Base-by-base conservation (phyloP, 2,329 filamentous ascomycete genomes). In the Hypomyces perniciosus region DNA sequence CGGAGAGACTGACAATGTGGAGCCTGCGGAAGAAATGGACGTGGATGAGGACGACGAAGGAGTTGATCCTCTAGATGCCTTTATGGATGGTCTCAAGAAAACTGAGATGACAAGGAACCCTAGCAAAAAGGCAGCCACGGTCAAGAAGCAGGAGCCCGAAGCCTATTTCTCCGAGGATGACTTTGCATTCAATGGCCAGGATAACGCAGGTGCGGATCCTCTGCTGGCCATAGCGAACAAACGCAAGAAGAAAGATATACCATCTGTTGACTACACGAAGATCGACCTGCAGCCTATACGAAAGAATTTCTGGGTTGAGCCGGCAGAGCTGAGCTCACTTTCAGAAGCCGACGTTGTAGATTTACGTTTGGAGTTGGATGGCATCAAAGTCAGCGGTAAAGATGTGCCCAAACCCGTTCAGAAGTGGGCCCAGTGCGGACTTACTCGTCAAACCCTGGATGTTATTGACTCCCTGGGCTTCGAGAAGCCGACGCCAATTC, bases 201-300 rank as follows among this genome's bases (percentile, higher is more conserved):
- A 76, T 37, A 69, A 71, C 10, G 68, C 69, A 12, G 74, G 78
- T 29, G 67, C 75, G 6, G 73, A 74, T 38, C 66, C 72, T 3
- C 72, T 79, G 44, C 65, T 80, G 39, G 77, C 75, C 46, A 76
- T 83, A 57, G 73, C 80, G 5, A 74, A 71, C 62, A 86, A 78
- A 78, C 85, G 75, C 62, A 96, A 96, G 74, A 96, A 96, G 77
- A 96, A 96, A 70, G 93, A 97, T 54, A 84, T 97, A n/a, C 90
- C 91, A 1, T 77, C 76, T 0, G 79, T 95, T 49, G 85, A 99
- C 68, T 95, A 97, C 68, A 79, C 76, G 60, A 97, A 96, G 70
- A 72, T 95, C 57, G 81, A 91, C 50, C 85, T 97, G 60, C 81
- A 91, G 59, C 81, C 86, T 4, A 90, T 99, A 65, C 81, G 92